phyloP scores from a whole-genome alignment of 2,329 filamentous ascomycete species.

The Macrophomina pseudophaseolina region DNA sequence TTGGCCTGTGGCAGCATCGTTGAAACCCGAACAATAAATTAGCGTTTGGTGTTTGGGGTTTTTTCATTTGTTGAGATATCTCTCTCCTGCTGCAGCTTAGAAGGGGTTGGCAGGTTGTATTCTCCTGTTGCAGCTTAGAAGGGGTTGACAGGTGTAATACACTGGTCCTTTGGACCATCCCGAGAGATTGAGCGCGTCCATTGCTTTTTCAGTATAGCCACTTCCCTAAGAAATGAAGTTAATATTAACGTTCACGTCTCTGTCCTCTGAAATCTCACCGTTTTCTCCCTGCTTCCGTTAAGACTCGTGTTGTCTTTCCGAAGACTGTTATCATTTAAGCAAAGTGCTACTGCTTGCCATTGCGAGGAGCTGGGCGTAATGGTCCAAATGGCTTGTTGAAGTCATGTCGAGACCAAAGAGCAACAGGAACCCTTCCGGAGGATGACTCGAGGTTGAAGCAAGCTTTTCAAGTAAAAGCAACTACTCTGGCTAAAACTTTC shows the following conservation, averaged over 20 bases:
- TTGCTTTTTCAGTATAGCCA: conserved; percentile 3
- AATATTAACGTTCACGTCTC: not conserved
- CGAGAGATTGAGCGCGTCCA: conserved; percentile 1
- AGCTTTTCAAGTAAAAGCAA: not conserved
- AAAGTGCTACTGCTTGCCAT: not conserved
- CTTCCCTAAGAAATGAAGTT: conserved; percentile 2
- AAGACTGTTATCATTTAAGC: no score
- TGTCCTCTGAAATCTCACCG: not conserved
- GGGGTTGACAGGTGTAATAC: not conserved
- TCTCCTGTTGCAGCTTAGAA: not conserved
- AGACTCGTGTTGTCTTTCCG: no score
- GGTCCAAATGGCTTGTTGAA: no score
- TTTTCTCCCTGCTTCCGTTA: no score
- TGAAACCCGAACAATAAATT: not conserved
- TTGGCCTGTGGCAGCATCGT: conserved; percentile 21
- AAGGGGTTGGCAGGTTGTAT: no score
- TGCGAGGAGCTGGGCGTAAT: no score
- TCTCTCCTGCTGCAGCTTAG: not conserved
- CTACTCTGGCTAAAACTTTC: not conserved
- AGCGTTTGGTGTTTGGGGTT: conserved; percentile 6
- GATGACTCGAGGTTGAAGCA: not conserved
- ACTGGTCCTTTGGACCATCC: not conserved
- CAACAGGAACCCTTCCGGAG: not conserved
- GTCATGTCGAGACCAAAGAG: not conserved
- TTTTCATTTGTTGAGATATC: not conserved